A percentile compares a stretch with the other conserved stretches of the same genome.
Conservation (phyloP, 2,329 filamentous ascomycete species). For the Phialophora tarda region DNA sequence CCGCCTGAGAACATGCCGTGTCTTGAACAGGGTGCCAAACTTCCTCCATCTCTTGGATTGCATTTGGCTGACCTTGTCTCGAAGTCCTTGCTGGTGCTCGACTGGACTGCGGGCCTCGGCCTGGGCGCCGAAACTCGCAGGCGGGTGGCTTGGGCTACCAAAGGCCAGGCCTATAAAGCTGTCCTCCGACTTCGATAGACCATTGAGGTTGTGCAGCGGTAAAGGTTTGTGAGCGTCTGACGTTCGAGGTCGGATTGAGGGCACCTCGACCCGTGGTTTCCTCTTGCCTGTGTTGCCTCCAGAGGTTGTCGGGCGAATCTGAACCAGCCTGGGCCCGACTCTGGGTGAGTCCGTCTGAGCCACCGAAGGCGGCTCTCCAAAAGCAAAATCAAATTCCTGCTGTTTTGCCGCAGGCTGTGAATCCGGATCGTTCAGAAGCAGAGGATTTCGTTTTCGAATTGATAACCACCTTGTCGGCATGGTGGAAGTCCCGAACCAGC, state of each 20-base stretch:
- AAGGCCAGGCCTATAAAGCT: constrained; percentile 73
- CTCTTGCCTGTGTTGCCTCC: constrained; percentile 23
- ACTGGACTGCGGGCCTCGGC: constrained; percentile 8
- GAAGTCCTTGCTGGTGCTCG: constrained; percentile 18
- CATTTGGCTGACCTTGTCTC: constrained; percentile 28
- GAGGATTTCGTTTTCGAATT: constrained; percentile 28
- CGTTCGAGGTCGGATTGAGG: constrained; percentile 29
- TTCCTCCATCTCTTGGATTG: constrained; percentile 54
- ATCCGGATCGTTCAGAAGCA: constrained; percentile 23
- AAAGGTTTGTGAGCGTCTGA: constrained; percentile 29
- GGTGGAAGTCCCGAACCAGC: constrained; percentile 23
- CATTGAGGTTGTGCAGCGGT: constrained; percentile 23
- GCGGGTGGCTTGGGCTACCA: constrained; percentile 64
- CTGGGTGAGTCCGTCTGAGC: constrained; percentile 13
- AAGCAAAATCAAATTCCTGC: constrained; percentile 38
- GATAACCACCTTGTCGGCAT: constrained; percentile 35
- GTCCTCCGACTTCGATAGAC: constrained; percentile 42
- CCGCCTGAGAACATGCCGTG: constrained; percentile 37
- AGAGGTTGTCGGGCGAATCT: constrained; percentile 32
- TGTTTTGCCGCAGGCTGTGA: constrained; percentile 16
- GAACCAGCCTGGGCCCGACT: constrained; percentile 15
- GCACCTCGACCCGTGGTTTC: constrained; percentile 26
- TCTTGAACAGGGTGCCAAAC: constrained; percentile 52
- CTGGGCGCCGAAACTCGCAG: constrained; percentile 21
- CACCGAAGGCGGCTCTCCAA: constrained; percentile 23